Evolutionary conservation across 2,329 filamentous ascomycete genomes (phyloP).

Genomic region (Alternaria panax): DNA sequence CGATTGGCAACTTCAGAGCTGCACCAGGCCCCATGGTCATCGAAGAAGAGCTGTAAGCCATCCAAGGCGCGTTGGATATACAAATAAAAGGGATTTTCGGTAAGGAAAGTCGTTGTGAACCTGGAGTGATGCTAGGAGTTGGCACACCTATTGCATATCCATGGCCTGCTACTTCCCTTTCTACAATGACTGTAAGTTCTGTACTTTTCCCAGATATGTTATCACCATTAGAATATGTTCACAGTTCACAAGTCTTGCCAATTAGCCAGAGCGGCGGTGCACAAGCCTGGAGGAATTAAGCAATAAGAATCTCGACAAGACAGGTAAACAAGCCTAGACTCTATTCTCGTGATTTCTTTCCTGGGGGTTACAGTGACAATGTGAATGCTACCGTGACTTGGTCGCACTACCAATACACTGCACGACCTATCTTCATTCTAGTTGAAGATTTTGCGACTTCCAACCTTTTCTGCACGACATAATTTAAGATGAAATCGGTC

Average conservation of each 20-base stretch:
- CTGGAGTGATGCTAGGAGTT: neutral
- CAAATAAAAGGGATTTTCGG: slow-evolving; percentile 3
- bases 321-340: no score
- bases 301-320: no score
- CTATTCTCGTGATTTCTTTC: no score
- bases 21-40: slow-evolving; percentile 26
- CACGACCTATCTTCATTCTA: no score
- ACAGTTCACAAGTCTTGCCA: neutral
- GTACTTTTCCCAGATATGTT: neutral
- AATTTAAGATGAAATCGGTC: no score
- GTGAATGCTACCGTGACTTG: no score
- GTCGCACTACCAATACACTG: no score
- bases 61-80: slow-evolving; percentile 27
- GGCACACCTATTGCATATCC: neutral
- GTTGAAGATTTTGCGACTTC: no score
- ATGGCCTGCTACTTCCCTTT: neutral
- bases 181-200: neutral
- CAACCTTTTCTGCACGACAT: no score
- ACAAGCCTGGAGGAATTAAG: no score
- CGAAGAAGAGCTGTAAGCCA: slow-evolving; percentile 25
- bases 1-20: slow-evolving; percentile 11
- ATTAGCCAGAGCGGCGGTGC: no score
- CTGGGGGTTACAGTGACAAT: no score
- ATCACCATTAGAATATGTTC: neutral
- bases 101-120: slow-evolving; percentile 4